Percentiles rank a stretch among this genome's conserved stretches.
phyloP scores from a whole-genome alignment of 2,329 filamentous ascomycete genomes.

The Sporothrix curviconia region DNA sequence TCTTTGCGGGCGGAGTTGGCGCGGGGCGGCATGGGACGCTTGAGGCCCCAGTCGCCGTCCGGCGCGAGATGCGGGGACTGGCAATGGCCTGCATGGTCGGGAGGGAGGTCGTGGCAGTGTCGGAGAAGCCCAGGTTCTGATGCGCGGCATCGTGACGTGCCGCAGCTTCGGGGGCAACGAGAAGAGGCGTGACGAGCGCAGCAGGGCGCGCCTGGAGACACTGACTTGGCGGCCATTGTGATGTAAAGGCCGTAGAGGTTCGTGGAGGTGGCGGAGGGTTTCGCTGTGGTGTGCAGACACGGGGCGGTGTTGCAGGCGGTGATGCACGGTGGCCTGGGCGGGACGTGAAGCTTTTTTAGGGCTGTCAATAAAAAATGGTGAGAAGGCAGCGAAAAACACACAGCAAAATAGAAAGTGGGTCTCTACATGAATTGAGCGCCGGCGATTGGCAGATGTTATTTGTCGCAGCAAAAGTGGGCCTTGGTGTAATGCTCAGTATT shows the following conservation, averaged over 20 bases:
- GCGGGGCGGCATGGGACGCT: slow-evolving; percentile 71
- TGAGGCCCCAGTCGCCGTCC: slow-evolving; percentile 87
- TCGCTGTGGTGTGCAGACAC: neutral
- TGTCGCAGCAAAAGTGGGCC: neutral
- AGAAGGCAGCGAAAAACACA: slow-evolving; percentile 8
- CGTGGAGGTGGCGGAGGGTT: neutral
- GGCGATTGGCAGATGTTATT: neutral
- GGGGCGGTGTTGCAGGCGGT: too few species aligned
- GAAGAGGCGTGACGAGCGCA: slow-evolving; percentile 85
- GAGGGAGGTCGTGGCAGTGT: slow-evolving; percentile 66
- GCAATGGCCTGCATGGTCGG: slow-evolving; percentile 81
- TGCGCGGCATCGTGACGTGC: slow-evolving; percentile 47
- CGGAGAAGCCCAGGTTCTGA: slow-evolving; percentile 46
- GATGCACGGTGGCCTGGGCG: neutral
- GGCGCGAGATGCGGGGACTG: slow-evolving; percentile 64
- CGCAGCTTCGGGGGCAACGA: slow-evolving; percentile 63
- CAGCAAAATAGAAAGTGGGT: slow-evolving; percentile 1
- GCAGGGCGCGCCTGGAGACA: slow-evolving; percentile 61
- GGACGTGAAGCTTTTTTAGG: slow-evolving; percentile 4
- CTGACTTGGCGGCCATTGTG: slow-evolving; percentile 26
- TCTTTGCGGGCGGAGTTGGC: slow-evolving; percentile 65
- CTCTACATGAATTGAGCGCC: neutral
- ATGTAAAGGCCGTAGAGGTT: neutral
- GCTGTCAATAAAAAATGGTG: neutral
- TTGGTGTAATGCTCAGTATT: neutral